Evolutionary conservation across 169 alveolate genomes (phyloP), one percentile per base, ranked within the genome.

Genomic region (Cryptosporidium sp.): DNA sequence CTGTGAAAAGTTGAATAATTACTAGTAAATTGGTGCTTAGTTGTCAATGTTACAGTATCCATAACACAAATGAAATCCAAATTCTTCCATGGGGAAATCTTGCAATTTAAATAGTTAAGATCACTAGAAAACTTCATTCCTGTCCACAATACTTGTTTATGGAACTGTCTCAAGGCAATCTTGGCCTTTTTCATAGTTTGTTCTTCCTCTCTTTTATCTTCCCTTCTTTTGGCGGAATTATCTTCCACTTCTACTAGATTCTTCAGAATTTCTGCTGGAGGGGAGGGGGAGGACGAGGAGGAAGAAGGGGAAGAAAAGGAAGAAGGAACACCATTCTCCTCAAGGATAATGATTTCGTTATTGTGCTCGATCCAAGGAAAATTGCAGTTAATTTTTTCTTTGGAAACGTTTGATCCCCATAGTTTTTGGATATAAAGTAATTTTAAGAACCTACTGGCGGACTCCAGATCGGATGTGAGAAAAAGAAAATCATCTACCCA

Each of bases 401-500:
- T 65, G 29, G 80, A 59, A 23, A 80, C 35, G n/a, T 80, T 80
- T 12, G 71, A 43, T 18, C 89, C 89, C 89, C 89, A 80, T 29
- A 65, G 21, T 31, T 80, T 59, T 39, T 80, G 51, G 10, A 62
- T 41, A 50, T 45, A 80, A 21, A 80, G 70, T 29, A 61, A 14
- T 9, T 80, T 50, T 37, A 80, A 39, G 39, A 80, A 80, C 7
- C 45, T 65, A n/a, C 7, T 62, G 23, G 89, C 89, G 33, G 69
- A 41, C 18, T 59, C 73, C 52, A 45, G 5, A 41, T 65, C 68
- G 16, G 67, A 12, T 10, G 80, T 80, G 35, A 80, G 67, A 41
- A 80, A 80, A 10, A 80, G 67, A 37, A 80, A 80, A 50, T 80
- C 89, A 45, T 80, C 89, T n/a, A 80, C 89, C 89, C 89, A 80